Evolutionary conservation across 345 rosid species (phyloP).

Genomic region (Adansonia digitata): DNA sequence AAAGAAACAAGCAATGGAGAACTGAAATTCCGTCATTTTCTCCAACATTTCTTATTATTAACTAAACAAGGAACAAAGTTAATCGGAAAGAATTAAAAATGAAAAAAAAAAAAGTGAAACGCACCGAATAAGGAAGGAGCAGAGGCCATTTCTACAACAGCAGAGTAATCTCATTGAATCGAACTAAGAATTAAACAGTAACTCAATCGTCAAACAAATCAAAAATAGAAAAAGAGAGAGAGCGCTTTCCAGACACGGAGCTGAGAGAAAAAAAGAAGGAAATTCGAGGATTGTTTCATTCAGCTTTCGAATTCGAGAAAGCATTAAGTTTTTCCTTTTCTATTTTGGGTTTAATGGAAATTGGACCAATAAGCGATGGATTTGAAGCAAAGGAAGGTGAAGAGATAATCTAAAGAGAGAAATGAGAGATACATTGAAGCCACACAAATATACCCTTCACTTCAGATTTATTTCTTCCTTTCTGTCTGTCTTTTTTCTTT

Average conservation of each 20-base stretch:
- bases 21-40: too few species aligned
- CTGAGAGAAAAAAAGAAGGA: neutral
- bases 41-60: too few species aligned
- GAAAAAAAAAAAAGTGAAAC: constrained; percentile 9
- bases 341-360: neutral
- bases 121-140: constrained; percentile 79
- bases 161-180: constrained; percentile 47
- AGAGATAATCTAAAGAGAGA: constrained; percentile 68
- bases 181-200: constrained; percentile 29
- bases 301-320: constrained; percentile 11
- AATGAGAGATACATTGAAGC: constrained; percentile 29
- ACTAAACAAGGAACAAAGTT: too few species aligned
- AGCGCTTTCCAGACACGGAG: neutral
- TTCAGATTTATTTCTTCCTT: constrained; percentile 20
- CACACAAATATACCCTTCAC: constrained; percentile 55
- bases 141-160: constrained; percentile 66
- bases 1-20: too few species aligned
- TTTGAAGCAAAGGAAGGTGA: constrained; percentile 21
- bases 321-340: neutral
- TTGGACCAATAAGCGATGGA: constrained; percentile 29
- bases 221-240: neutral
- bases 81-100: too few species aligned
- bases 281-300: constrained; percentile 17
- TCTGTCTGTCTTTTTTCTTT: too few species aligned
- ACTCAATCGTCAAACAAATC: neutral